phyloP scores from a whole-genome alignment of 495 filamentous ascomycete species.

The Peziza echinospora region DNA sequence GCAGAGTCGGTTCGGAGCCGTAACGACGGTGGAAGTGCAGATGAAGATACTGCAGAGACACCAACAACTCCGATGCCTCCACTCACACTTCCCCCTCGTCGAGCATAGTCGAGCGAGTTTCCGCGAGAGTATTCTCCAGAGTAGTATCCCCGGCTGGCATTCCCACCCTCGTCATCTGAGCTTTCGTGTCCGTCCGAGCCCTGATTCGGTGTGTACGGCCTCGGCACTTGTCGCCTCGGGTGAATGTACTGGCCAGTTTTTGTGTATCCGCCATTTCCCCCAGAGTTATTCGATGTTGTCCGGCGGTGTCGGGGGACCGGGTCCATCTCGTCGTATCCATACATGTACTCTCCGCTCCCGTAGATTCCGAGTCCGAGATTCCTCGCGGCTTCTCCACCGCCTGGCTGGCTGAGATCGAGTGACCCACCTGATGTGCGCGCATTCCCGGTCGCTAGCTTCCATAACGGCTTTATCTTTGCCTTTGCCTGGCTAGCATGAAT shows the following conservation, averaged over 20 bases:
- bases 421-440: constrained; percentile 11
- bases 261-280: constrained; percentile 8
- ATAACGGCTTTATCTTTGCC: constrained; percentile 19
- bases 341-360: constrained; percentile 5
- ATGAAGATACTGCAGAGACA: too few species aligned
- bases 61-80: too few species aligned
- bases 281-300: constrained; percentile 13
- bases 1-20: constrained; percentile 7
- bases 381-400: constrained; percentile 14
- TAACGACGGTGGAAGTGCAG: background rate
- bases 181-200: constrained; percentile 13
- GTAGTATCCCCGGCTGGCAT: background rate
- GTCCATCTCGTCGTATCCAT: constrained; percentile 17
- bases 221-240: constrained; percentile 18
- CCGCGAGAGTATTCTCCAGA: background rate
- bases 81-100: too few species aligned
- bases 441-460: constrained; percentile 18
- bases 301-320: constrained; percentile 13
- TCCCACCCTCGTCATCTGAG: constrained; percentile 9
- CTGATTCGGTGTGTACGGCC: constrained; percentile 16
- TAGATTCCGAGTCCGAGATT: constrained; percentile 19
- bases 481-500: constrained; percentile 13
- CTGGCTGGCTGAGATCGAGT: constrained; percentile 18
- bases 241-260: constrained; percentile 2
- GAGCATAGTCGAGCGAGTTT: background rate